Base-by-base conservation (phyloP, 257 asterid genomes). In the Coffea canephora region DNA sequence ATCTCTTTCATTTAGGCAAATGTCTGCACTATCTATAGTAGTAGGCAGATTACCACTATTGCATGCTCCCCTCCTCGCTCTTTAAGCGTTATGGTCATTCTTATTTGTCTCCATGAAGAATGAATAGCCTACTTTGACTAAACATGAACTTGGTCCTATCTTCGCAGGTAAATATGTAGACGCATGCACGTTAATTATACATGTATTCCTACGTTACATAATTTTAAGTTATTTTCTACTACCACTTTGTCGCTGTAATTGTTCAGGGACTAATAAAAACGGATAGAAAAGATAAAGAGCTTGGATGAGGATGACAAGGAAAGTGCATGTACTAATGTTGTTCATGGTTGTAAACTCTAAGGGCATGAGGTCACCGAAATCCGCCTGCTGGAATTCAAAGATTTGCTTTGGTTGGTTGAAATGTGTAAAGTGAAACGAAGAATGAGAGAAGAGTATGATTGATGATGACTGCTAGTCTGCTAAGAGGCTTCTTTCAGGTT, bases 311-410 rank as follows among this genome's bases (percentile, higher is more conserved):
- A 73, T 80, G 54, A 73, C 25, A 59, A 49, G 46, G 73, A 31
- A 45, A 65, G 25, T 18, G 13, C 34, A 31, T 31, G 34, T 41
- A 16, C n/a, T 59, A 25, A 46, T 61, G 18, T 25, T 25, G 48
- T 10, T 79, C 21, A 62, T 72, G 23, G 61, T 41, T 57, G 54
- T 76, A 39, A 39, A 2, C 43, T 39, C 5, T 3, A 2, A 77
- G 48, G 71, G 68, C 59, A 41, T 7, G 46, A 81, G 66, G 76
- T 81, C 78, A 48, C 27, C 27, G 72, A 74, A 78, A 82, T 82
- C 79, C 73, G 78, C 74, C 75, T 50, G 85, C 81, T 36, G 68
- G 77, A 49, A 66, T 6, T 71, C 48, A 71, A 79, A 45, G 78
- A 72, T 61, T 71, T 79, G 74, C 62, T 65, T 54, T 55, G 54